Conservation (phyloP, 495 filamentous ascomycete species). For the Xylona heveae region DNA sequence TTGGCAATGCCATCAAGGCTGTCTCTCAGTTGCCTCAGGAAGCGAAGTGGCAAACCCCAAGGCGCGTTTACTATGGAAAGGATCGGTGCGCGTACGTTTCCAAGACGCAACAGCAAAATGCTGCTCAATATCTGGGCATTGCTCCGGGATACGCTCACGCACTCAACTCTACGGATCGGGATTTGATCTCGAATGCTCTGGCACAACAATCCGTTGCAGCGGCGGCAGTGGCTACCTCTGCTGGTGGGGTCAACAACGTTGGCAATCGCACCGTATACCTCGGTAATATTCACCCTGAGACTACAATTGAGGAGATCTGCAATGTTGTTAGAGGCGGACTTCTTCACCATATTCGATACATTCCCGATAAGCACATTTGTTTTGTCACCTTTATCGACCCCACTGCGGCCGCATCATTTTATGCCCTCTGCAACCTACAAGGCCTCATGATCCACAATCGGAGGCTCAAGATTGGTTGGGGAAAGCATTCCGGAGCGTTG, state of each 20-base stretch:
- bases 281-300: constrained; percentile 97
- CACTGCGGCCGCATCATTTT: constrained; percentile 93
- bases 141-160: constrained; percentile 95
- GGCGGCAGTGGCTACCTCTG: constrained; percentile 86
- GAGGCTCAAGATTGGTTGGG: constrained; percentile 95
- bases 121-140: constrained; percentile 93
- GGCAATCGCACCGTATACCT: constrained; percentile 96
- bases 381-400: constrained; percentile 99
- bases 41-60: constrained; percentile 84
- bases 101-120: constrained; percentile 98
- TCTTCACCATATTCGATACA: constrained; percentile 94
- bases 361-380: constrained; percentile 98
- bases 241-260: constrained; percentile 89
- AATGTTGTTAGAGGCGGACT: constrained; percentile 88
- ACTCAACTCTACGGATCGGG: constrained; percentile 83
- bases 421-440: constrained; percentile 89
- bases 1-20: constrained; percentile 97
- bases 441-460: constrained; percentile 98
- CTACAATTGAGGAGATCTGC: constrained; percentile 95
- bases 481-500: constrained; percentile 93
- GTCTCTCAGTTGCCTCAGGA: constrained; percentile 92
- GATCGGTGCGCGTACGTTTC: constrained; percentile 96
- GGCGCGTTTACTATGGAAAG: constrained; percentile 95
- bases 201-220: constrained; percentile 96
- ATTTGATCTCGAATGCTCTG: constrained; percentile 84